Base-by-base conservation (phyloP, 1,139 yeast species). In the Nakaseomyces kungkrabaensis region DNA sequence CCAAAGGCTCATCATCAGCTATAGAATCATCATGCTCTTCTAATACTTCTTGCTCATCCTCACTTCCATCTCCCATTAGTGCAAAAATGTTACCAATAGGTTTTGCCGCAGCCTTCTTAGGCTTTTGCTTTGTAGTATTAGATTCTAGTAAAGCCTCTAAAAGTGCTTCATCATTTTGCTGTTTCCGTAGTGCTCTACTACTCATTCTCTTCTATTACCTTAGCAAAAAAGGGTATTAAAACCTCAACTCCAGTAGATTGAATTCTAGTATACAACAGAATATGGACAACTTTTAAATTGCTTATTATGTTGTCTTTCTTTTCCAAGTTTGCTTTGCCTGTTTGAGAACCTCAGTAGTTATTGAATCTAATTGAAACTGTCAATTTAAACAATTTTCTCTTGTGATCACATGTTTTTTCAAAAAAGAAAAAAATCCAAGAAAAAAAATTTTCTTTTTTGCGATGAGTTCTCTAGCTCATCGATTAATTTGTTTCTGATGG, bases 131-230 rank as follows among this genome's bases (percentile, higher is more conserved):
- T 43, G 33, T 24, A 26, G 40, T 43, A 26, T 25, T 24, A 9
- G 44, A 47, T 27, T 50, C 54, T 49, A 65, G 45, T 13, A 65
- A 51, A 9, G 66, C 53, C 26, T 59, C 63, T 22, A 59, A 56
- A 52, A 65, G 54, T 43, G 65, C 70, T 33, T 72, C 75, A 50
- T 72, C 71, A 49, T 69, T 70, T 53, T 74, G 73, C 10, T 81
- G 68, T 54, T 77, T 74, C 58, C 77, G 75, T 51, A 83, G 67
- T 7, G 85, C 85, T 62, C 89, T 74, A 1, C 85, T 79, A 71
- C 89, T 82, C 92, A 83, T 82, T n/a, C 4, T 17, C 37, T 34
- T 17, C 1, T 17, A 17, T 29, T 29, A 29, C 9, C 31, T 29
- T 29, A 29, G 9, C 6, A 29, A 29, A 29, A 5, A 46, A 9